Percentiles rank a stretch among this genome's conserved stretches.
Conservation (phyloP, 768 basidiomycete genomes). For the Neoboletus brunneissimus region DNA sequence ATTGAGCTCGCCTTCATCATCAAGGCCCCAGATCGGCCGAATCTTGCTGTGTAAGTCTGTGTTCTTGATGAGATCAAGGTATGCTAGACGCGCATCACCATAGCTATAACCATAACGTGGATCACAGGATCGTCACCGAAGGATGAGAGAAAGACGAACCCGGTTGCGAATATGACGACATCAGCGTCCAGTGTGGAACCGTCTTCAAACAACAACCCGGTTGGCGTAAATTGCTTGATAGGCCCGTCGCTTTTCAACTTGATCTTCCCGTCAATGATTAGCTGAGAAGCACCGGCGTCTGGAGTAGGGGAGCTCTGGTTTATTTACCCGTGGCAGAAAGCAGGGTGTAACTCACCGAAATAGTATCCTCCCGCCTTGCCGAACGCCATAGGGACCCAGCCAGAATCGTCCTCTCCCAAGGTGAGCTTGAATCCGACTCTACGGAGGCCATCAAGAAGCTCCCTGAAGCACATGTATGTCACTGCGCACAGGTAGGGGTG, state of each 20-base stretch:
- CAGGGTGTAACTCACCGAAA: constrained; percentile 41
- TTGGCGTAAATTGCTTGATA: constrained; percentile 34
- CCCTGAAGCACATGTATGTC: constrained; percentile 28
- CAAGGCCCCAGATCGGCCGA: constrained; percentile 29
- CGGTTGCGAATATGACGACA: constrained; percentile 31
- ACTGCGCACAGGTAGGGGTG: neutral
- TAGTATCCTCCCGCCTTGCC: constrained; percentile 63
- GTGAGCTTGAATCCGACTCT: constrained; percentile 56
- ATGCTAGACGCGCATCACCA: constrained; percentile 18
- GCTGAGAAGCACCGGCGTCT: constrained; percentile 42
- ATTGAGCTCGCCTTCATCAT: constrained; percentile 32
- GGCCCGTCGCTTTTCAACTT: constrained; percentile 36
- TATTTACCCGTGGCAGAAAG: neutral
- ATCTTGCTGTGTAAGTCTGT: constrained; percentile 21
- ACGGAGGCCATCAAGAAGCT: constrained; percentile 55
- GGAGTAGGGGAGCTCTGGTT: neutral
- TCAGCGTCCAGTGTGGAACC: constrained; percentile 45
- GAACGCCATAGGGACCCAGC: constrained; percentile 48
- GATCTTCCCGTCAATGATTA: constrained; percentile 46
- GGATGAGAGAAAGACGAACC: constrained; percentile 18
- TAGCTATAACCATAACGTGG: constrained; percentile 8
- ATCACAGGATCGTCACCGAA: neutral
- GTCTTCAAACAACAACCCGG: constrained; percentile 24
- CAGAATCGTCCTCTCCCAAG: constrained; percentile 49
- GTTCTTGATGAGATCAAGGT: constrained; percentile 20